A percentile compares a stretch with the other conserved stretches of the same genome.
phyloP scores from a whole-genome alignment of 352 stramenopile species.

The Phytophthora aleatoria region DNA sequence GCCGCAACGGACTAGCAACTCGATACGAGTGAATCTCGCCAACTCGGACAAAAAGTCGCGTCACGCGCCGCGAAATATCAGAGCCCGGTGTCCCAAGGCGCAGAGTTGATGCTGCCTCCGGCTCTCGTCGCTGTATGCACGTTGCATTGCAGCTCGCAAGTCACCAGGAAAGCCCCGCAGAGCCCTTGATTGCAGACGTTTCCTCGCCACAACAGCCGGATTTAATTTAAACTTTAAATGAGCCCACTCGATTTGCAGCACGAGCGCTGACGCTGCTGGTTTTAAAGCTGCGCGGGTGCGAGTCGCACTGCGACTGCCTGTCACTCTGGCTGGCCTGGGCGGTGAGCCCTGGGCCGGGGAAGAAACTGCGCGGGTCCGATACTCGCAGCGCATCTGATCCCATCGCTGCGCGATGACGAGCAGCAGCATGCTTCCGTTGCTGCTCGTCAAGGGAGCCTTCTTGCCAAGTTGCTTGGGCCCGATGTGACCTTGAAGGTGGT shows the following conservation, averaged over 20 bases:
- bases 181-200: constrained; percentile 9
- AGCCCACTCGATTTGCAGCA: constrained; percentile 23
- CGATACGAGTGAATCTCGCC: constrained; percentile 2
- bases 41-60: background rate
- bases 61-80: constrained; percentile 14
- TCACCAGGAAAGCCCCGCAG: constrained; percentile 4
- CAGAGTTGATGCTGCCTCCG: constrained; percentile 16
- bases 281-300: background rate
- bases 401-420: background rate
- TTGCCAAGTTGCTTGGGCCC: too few relatives aligned
- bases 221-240: constrained; percentile 3
- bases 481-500: background rate
- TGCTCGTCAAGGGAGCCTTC: background rate
- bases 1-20: background rate
- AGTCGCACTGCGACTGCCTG: too few relatives aligned
- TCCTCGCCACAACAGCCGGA: constrained; percentile 15
- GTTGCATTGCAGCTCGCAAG: constrained; percentile 7
- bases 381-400: constrained; percentile 10
- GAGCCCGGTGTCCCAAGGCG: constrained; percentile 3
- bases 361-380: constrained; percentile 15
- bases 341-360: background rate
- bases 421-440: background rate
- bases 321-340: background rate
- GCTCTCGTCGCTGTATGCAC: constrained; percentile 19
- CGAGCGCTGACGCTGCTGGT: background rate